Conservation (phyloP, 2,329 filamentous ascomycete species). For the Cladophialophora exuberans region DNA sequence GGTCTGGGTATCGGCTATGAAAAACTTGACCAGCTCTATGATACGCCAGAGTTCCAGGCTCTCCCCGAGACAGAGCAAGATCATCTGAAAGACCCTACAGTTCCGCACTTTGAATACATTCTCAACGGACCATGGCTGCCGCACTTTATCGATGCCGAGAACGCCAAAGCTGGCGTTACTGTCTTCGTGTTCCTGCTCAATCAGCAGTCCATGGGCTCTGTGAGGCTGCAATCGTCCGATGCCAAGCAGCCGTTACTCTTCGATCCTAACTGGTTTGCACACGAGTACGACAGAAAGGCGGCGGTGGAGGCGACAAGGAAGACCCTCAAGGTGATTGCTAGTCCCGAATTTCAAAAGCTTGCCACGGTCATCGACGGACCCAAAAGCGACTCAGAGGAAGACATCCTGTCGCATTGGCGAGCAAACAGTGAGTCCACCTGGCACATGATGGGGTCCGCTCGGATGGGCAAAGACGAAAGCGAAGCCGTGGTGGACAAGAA, state of each 20-base stretch:
- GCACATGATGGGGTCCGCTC: conserved; percentile 61
- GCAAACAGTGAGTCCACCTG: conserved; percentile 52
- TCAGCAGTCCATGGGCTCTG: conserved; percentile 56
- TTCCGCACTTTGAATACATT: conserved; percentile 62
- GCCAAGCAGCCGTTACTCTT: conserved; percentile 55
- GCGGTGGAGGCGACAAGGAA: conserved; percentile 56
- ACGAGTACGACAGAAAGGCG: conserved; percentile 58
- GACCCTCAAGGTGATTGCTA: conserved; percentile 46
- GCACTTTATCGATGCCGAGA: conserved; percentile 31
- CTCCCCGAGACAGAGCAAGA: conserved; percentile 50
- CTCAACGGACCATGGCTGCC: conserved; percentile 23
- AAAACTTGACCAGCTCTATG: conserved; percentile 46
- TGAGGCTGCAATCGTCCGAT: conserved; percentile 57
- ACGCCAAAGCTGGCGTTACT: conserved; percentile 36
- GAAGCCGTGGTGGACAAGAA: conserved; percentile 54
- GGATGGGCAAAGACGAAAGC: conserved; percentile 57
- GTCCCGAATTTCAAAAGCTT: conserved; percentile 51
- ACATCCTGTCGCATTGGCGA: conserved; percentile 54
- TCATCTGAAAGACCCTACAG: conserved; percentile 52
- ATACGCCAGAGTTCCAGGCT: conserved; percentile 53
- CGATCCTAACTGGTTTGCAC: conserved; percentile 56
- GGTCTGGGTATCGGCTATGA: conserved; percentile 43
- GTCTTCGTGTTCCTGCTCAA: conserved; percentile 59
- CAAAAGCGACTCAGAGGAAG: conserved; percentile 55
- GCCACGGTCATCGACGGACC: conserved; percentile 49